phyloP scores from a whole-genome alignment of 2,329 filamentous ascomycete species.

The Hypoxylon sp. region DNA sequence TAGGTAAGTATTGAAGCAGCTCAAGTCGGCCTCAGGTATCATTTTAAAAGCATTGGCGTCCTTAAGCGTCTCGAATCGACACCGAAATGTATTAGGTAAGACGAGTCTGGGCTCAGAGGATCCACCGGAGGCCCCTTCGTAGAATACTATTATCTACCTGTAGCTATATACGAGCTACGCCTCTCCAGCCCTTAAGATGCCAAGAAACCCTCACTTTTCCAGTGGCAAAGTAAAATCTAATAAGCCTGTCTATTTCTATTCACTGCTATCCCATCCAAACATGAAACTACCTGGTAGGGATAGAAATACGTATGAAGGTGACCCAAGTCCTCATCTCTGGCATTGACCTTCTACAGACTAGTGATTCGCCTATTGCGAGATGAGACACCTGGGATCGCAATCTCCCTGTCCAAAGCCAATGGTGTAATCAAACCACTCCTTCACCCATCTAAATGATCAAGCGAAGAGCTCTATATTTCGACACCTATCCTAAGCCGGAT shows the following conservation, averaged over 20 bases:
- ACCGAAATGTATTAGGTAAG: not conserved
- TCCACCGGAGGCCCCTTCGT: not conserved
- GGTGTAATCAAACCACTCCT: not conserved
- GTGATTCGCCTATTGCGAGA: not conserved
- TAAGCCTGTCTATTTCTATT: not conserved
- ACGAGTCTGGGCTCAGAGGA: not conserved
- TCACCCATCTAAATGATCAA: not conserved
- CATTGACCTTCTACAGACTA: not conserved
- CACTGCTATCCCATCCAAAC: not conserved
- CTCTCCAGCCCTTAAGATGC: not conserved
- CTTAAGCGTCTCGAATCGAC: not conserved
- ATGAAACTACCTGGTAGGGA: not conserved
- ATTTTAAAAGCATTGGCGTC: too few relatives aligned
- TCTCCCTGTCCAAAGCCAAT: not conserved
- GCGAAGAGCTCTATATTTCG: too few relatives aligned
- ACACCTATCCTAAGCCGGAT: too few relatives aligned
- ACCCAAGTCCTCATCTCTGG: not conserved
- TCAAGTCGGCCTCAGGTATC: too few relatives aligned
- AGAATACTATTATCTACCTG: too few relatives aligned
- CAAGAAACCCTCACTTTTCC: not conserved
- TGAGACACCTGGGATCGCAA: not conserved
- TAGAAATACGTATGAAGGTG: not conserved
- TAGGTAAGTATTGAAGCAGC: too few relatives aligned
- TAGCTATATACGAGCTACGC: not conserved
- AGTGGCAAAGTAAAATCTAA: not conserved